phyloP scores from a whole-genome alignment of 2,329 filamentous ascomycete genomes.

The Diaporthe ampelina region DNA sequence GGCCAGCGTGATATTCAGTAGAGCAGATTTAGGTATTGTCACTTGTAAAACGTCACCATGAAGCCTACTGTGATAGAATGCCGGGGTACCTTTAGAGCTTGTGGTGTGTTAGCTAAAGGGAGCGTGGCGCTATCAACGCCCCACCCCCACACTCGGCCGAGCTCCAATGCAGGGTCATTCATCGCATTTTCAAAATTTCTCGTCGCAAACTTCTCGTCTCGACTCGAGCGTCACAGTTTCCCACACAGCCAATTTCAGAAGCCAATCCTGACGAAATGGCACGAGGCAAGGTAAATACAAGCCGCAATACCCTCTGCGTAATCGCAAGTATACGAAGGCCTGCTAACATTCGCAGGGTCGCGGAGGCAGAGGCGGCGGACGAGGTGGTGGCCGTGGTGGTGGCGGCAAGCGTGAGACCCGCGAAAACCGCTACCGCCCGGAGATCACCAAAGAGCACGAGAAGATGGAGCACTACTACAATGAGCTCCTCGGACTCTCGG shows the following conservation, averaged over 20 bases:
- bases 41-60: no score
- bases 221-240: constrained; percentile 11
- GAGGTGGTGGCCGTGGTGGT: constrained; percentile 47
- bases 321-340: not conserved
- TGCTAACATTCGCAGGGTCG: constrained; percentile 24
- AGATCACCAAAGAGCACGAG: constrained; percentile 84
- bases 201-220: not conserved
- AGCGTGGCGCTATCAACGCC: constrained; percentile 16
- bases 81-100: not conserved
- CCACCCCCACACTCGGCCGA: constrained; percentile 7
- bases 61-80: no score
- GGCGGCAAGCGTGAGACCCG: constrained; percentile 56
- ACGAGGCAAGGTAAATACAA: not conserved
- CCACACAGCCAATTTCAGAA: constrained; percentile 22
- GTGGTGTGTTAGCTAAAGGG: not conserved
- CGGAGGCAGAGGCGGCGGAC: constrained; percentile 39
- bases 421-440: constrained; percentile 62
- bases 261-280: constrained; percentile 27
- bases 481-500: constrained; percentile 78
- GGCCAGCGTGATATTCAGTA: not conserved
- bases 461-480: constrained; percentile 92
- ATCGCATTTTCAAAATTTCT: constrained; percentile 34
- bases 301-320: not conserved
- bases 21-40: no score
- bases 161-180: constrained; percentile 1